Evolutionary conservation across 2,329 filamentous ascomycete genomes (phyloP), one percentile per base, ranked within the genome.

Genomic region (Torrubiellomyces zombiae): DNA sequence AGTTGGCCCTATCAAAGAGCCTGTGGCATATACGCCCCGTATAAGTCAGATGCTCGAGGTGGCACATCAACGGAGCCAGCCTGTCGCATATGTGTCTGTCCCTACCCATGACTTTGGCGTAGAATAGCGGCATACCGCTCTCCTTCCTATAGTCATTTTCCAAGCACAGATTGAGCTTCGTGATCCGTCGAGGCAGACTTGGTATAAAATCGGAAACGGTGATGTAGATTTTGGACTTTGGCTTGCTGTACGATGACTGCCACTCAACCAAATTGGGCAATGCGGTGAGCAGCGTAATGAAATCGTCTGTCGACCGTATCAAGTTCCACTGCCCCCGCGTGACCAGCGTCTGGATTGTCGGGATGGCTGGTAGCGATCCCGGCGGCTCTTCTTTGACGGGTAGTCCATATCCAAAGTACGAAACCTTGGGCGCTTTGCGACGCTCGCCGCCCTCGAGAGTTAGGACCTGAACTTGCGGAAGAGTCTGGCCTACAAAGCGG

Each of bases 251-350:
- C 5, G 61, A 65, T n/a, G 59, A 63, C 30, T 68, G 63, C 66
- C 66, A 71, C 36, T 68, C 64, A 25, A 53, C 49, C n/a, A 82
- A 50, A 32, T 67, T 71, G 2, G 77, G 77, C 21, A 82, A 44
- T 5, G 75, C 74, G 9, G 51, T 46, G 12, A 68, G 56, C 24
- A 83, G 60, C 25, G 57, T 59, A 28, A 58, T 50, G 48, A 77
- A 81, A 44, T 82, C 74, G 11, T 56, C 51, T 21, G 65, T 53
- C 10, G 62, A 56, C 23, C 76, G 60, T 45, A 80, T 75, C 15
- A 82, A 58, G 40, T 82, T 82, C 76, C 76, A 83, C 36, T 80
- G 74, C 6, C 76, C 76, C 38, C 75, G 72, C 47, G 75, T 75
- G 21, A 81, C 66, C 12, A 82, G 58, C 1, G 74, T 79, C 26